Percentiles rank a stretch among this genome's conserved stretches.
Conservation (phyloP, 805 yeast species). For the Metschnikowia shivogae region DNA sequence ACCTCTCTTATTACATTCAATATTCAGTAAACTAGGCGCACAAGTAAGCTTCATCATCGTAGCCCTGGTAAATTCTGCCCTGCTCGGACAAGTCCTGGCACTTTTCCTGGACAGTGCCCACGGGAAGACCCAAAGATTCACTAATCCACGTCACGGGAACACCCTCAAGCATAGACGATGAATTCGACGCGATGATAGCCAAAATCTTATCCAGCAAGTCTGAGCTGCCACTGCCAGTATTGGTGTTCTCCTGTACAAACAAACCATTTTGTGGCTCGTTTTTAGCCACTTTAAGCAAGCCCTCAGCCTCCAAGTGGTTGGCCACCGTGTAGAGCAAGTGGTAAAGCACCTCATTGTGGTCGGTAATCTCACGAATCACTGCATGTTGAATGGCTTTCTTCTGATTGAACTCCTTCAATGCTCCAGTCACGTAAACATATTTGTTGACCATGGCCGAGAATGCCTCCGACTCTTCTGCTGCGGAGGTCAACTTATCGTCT, state of each 20-base stretch:
- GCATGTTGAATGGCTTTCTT: slow-evolving; percentile 65
- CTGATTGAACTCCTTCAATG: slow-evolving; percentile 53
- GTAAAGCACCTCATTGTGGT: slow-evolving; percentile 64
- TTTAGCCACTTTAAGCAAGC: slow-evolving; percentile 28
- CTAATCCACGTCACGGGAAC: slow-evolving; percentile 64
- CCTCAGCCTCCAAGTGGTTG: slow-evolving; percentile 52
- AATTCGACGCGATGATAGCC: slow-evolving; percentile 45
- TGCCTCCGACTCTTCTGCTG: slow-evolving; percentile 28
- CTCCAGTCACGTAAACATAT: slow-evolving; percentile 54
- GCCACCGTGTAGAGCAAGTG: slow-evolving; percentile 64
- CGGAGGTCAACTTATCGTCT: slow-evolving; percentile 26
- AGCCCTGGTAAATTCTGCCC: slow-evolving; percentile 66
- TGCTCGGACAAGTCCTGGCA: slow-evolving; percentile 58
- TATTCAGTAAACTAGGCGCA: slow-evolving; percentile 7
- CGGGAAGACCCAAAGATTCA: slow-evolving; percentile 49
- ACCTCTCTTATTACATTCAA: neutral
- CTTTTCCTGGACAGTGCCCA: slow-evolving; percentile 45
- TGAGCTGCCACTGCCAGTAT: slow-evolving; percentile 20
- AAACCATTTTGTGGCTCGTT: slow-evolving; percentile 22
- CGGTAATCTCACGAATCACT: slow-evolving; percentile 50
- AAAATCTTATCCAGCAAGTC: slow-evolving; percentile 39
- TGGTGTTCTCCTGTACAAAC: slow-evolving; percentile 24
- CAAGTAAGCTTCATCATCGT: slow-evolving; percentile 60
- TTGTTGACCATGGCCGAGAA: slow-evolving; percentile 43
- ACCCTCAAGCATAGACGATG: slow-evolving; percentile 66